A percentile compares a stretch with the other conserved stretches of the same genome.
phyloP scores from a whole-genome alignment of 2,329 filamentous ascomycete genomes.

The Parafenestella ontariensis region DNA sequence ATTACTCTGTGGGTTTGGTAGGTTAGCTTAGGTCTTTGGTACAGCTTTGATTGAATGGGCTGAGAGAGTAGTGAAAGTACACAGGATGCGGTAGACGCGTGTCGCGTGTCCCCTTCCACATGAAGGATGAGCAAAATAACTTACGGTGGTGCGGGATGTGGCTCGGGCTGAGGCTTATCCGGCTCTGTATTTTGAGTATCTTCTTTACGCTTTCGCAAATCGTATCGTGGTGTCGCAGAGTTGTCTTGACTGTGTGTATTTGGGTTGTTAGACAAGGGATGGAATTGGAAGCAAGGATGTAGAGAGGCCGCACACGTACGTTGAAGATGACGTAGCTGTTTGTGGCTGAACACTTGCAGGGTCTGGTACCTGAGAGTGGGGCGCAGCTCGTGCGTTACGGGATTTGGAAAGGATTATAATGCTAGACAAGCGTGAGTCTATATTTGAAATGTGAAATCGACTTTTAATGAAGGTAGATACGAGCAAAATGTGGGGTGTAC shows the following conservation, averaged over 20 bases:
- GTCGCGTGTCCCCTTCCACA: constrained; percentile 2
- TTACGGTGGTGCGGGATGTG: constrained; percentile 27
- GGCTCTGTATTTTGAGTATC: not conserved
- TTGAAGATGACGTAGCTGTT: constrained; percentile 30
- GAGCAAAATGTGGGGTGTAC: not conserved
- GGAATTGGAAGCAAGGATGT: constrained; percentile 19
- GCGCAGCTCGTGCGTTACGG: constrained; percentile 15
- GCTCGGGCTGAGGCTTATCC: constrained; percentile 17
- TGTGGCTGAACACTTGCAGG: constrained; percentile 24
- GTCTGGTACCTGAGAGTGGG: constrained; percentile 29
- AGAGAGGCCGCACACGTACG: constrained; percentile 17
- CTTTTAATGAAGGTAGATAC: not conserved
- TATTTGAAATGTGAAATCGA: not conserved
- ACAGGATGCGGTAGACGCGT: not conserved
- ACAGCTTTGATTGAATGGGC: too few species aligned
- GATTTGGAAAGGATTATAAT: constrained; percentile 36
- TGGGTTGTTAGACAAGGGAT: constrained; percentile 7
- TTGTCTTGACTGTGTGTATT: constrained; percentile 4
- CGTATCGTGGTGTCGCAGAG: constrained; percentile 7
- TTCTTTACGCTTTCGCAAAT: constrained; percentile 9
- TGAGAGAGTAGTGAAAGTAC: not conserved
- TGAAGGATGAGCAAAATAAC: not conserved
- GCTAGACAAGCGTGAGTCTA: constrained; percentile 17
- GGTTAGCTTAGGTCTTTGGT: too few species aligned
- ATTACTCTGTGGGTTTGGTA: constrained; percentile 18